phyloP scores from a whole-genome alignment of 2,329 filamentous ascomycete genomes.

The Chrysoporthe deuterocubensis region DNA sequence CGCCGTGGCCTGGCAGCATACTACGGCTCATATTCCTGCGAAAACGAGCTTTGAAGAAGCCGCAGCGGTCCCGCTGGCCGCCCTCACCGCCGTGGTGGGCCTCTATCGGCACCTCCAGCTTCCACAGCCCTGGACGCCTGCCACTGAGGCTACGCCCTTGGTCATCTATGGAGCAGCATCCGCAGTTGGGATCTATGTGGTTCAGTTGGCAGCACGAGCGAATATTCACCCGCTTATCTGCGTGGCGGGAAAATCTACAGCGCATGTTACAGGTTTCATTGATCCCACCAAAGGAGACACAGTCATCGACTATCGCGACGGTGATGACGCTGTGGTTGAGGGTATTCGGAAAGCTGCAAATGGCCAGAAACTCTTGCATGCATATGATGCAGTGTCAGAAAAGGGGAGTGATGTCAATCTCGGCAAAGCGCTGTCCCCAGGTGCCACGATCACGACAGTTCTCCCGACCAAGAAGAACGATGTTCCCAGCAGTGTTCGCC shows the following conservation, averaged over 20 bases:
- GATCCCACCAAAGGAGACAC: conserved; percentile 58
- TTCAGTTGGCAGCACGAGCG: conserved; percentile 57
- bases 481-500: conserved; percentile 34
- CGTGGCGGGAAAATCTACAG: conserved; percentile 56
- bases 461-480: conserved; percentile 38
- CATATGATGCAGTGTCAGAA: conserved; percentile 62
- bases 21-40: conserved; percentile 47
- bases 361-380: conserved; percentile 49
- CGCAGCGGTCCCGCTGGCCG: conserved; percentile 48
- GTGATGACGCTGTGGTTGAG: conserved; percentile 54
- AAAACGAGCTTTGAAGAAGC: conserved; percentile 45
- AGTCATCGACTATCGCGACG: conserved; percentile 64
- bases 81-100: conserved; percentile 47
- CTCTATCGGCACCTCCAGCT: conserved; percentile 44
- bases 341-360: conserved; percentile 49
- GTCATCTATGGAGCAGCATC: conserved; percentile 60
- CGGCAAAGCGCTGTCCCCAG: conserved; percentile 45
- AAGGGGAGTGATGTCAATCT: conserved; percentile 52
- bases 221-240: conserved; percentile 67
- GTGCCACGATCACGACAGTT: conserved; percentile 45
- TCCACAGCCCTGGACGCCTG: conserved; percentile 42
- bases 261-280: conserved; percentile 57
- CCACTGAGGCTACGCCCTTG: conserved; percentile 35
- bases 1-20: conserved; percentile 44
- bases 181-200: conserved; percentile 61